Base-by-base conservation (phyloP, 345 rosid species). In the Gossypium turneri region DNA sequence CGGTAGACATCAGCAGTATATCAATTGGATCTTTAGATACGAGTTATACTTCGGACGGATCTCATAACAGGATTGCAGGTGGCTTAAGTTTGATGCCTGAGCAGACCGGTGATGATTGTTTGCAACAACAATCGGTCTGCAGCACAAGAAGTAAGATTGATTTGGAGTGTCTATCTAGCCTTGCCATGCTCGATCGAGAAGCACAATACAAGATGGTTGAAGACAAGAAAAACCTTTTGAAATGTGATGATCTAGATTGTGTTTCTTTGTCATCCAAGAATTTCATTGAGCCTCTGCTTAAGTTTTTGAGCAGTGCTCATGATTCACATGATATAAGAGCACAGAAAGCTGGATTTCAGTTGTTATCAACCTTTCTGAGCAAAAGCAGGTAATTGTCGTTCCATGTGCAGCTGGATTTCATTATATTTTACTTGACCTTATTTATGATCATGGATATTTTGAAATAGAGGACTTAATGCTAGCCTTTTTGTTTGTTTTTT, bases 21-120 rank as follows among this genome's bases (percentile, higher is more conserved):
- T 86, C 93, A 12, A 45, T 89, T 47, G 85, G 83, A 74, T 92
- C 94, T 77, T 74, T 81, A 55, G 89, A 77, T 83, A 59, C 83
- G 12, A 86, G 85, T 82, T 89, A 72, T 73, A 73, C 29, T 73
- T 84, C 81, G 6, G 86, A 80, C 48, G 58, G 81, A 53, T 79
- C 90, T 4, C 53, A 61, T 52, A 67, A 64, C 52, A 87, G 77
- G 83, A 69, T 76, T 34, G 76, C 79, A 72, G 82, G 66, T 67
- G 67, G 80, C 62, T 81, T 79, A 67, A 78, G 58, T 66, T 70
- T 73, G 67, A 77, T 19, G 63, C 73, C 68, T 2, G 43, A 72
- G 77, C 60, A 68, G 69, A 61, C 60, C 12, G 73, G 22, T 55
- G 83, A 82, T 70, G 81, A 78, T 76, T n/a, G 52, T 69, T 67